Conservation (phyloP, 495 filamentous ascomycete genomes). For the Mytilinidion resinicola region DNA sequence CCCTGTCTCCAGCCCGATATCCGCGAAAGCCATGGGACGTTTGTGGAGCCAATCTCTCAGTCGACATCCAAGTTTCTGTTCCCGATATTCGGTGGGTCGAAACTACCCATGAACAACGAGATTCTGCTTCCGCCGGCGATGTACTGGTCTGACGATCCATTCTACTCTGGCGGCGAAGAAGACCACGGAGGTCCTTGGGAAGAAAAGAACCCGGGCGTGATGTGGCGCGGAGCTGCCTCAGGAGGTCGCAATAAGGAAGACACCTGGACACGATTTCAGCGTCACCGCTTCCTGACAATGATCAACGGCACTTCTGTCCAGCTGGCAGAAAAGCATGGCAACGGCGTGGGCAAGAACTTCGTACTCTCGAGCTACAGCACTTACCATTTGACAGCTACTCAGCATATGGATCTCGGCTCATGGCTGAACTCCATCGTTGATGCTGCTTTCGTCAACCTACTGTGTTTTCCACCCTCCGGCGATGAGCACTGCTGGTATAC, state of each 20-base stretch:
- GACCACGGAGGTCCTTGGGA: slow-evolving; percentile 47
- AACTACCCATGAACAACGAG: slow-evolving; percentile 74
- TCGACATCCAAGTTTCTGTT: slow-evolving; percentile 51
- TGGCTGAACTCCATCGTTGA: slow-evolving; percentile 33
- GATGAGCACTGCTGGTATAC: slow-evolving; percentile 29
- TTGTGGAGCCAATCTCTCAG: slow-evolving; percentile 59
- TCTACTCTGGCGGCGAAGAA: slow-evolving; percentile 55
- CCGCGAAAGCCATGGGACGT: slow-evolving; percentile 57
- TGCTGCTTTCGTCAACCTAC: slow-evolving; percentile 30
- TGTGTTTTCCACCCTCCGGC: slow-evolving; percentile 31
- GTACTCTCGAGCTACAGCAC: slow-evolving; percentile 22
- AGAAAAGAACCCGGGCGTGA: slow-evolving; percentile 48
- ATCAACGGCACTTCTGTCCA: slow-evolving; percentile 58
- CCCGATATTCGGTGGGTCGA: slow-evolving; percentile 72
- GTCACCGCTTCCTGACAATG: slow-evolving; percentile 64
- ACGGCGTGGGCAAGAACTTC: slow-evolving; percentile 28
- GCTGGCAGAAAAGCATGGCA: slow-evolving; percentile 29
- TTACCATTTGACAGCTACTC: slow-evolving; percentile 28
- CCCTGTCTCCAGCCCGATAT: slow-evolving; percentile 35
- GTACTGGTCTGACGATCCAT: slow-evolving; percentile 66
- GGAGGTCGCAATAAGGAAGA: slow-evolving; percentile 55
- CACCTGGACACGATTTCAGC: slow-evolving; percentile 67
- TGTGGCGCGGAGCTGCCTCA: slow-evolving; percentile 69
- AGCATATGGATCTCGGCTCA: slow-evolving; percentile 22
- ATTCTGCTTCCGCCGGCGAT: slow-evolving; percentile 76